Evolutionary conservation across 2,329 filamentous ascomycete species (phyloP).

Genomic region (Fusarium foetens): DNA sequence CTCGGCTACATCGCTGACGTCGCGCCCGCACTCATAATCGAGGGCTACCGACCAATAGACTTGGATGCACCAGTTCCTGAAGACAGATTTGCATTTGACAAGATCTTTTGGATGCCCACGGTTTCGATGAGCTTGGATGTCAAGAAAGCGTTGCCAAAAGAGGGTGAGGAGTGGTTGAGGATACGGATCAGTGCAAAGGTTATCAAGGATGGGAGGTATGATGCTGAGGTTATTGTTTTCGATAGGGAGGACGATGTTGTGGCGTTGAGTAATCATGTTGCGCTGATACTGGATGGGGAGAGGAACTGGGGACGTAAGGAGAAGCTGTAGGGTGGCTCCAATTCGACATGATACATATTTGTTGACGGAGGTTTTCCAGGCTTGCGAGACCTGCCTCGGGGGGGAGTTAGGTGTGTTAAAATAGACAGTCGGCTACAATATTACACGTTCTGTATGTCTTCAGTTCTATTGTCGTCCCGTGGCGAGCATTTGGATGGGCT

Average conservation of each 20-base stretch:
- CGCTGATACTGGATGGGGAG: conserved; percentile 44
- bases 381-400: background rate
- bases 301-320: conserved; percentile 34
- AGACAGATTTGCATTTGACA: conserved; percentile 40
- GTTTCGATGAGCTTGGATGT: conserved; percentile 79
- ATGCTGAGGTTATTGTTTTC: conserved; percentile 75
- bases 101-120: conserved; percentile 78
- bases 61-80: conserved; percentile 29
- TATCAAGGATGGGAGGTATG: conserved; percentile 77
- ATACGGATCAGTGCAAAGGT: conserved; percentile 71
- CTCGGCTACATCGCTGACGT: conserved; percentile 73
- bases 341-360: background rate
- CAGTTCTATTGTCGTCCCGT: background rate
- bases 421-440: too few species aligned
- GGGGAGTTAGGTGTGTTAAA: too few species aligned
- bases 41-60: conserved; percentile 55
- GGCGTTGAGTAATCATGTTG: conserved; percentile 47
- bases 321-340: conserved; percentile 50
- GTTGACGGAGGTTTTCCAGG: background rate
- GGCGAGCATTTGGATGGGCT: too few species aligned
- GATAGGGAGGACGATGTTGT: conserved; percentile 56
- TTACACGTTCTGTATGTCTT: background rate
- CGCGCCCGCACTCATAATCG: conserved; percentile 73
- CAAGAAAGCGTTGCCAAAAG: conserved; percentile 74
- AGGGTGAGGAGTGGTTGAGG: conserved; percentile 79